Evolutionary conservation across 257 asterid genomes (phyloP).

Genomic region (Nemophila menziesii): DNA sequence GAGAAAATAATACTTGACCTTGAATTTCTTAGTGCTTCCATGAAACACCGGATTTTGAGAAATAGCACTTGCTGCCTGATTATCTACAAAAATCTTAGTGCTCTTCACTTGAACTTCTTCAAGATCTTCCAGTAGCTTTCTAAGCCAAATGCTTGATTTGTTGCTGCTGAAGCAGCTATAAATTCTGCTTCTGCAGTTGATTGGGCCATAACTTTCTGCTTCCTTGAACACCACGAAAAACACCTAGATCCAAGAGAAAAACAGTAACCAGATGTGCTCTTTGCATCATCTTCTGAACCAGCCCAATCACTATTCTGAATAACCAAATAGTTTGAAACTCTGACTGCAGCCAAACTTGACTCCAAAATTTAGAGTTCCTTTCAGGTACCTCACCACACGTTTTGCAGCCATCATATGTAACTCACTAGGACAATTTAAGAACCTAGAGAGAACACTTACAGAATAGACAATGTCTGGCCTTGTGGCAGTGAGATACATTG

Average conservation of each 20-base stretch:
- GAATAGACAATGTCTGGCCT: neutral
- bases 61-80: conserved; percentile 2
- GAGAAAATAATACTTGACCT: neutral
- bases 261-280: neutral
- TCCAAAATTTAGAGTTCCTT: neutral
- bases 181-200: neutral
- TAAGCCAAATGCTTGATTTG: conserved; percentile 4
- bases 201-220: neutral
- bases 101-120: neutral
- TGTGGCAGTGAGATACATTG: conserved; percentile 6
- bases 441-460: conserved; percentile 5
- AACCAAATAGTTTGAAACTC: neutral
- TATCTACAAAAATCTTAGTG: neutral
- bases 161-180: neutral
- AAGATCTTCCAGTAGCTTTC: neutral
- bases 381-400: conserved; percentile 2
- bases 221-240: neutral
- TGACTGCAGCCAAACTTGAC: neutral
- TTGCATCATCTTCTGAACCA: neutral
- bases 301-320: conserved; percentile 1
- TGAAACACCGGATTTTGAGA: conserved; percentile 2
- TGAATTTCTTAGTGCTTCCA: conserved; percentile 3
- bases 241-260: neutral
- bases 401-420: neutral
- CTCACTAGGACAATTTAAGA: conserved; percentile 2